These are phyloP conservation scores for Cajanus cajan DNA, from an alignment of 306 rosid species.

Conservation along the genomic window DNA sequence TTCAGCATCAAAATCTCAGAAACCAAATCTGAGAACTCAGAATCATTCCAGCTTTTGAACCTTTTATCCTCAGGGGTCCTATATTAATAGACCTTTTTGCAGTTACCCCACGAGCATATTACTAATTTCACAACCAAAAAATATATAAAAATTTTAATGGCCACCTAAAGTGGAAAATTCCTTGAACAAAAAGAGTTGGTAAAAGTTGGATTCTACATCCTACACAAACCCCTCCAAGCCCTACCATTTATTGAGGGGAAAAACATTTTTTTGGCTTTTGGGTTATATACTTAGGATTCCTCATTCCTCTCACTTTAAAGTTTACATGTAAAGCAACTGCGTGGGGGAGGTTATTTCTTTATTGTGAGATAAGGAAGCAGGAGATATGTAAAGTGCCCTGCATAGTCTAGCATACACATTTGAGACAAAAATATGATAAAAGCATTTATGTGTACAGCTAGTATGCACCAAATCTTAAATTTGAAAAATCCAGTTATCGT, in stretches of 20 bases:
- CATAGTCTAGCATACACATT: conserved; percentile 4
- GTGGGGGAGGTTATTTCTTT: conserved; percentile 33
- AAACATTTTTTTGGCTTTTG: conserved; percentile 72
- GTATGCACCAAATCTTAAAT: no score
- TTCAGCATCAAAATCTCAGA: conserved; percentile 75
- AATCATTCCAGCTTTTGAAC: conserved; percentile 80
- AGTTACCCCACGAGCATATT: conserved; percentile 59
- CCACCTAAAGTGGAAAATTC: conserved; percentile 57
- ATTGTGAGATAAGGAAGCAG: conserved; percentile 24
- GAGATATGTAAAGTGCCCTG: conserved; percentile 20
- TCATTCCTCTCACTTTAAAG: conserved; percentile 50
- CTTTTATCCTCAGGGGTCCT: conserved; percentile 46
- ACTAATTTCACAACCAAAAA: conserved; percentile 43
- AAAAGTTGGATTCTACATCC: conserved; percentile 48
- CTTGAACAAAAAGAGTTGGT: conserved; percentile 35
- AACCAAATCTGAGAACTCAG: conserved; percentile 47
- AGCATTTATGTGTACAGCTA: conserved; percentile 11
- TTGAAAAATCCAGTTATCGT: no score
- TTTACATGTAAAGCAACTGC: conserved; percentile 33
- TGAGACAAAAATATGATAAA: conserved; percentile 37
- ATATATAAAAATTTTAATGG: conserved; percentile 22
- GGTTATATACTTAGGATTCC: conserved; percentile 75
- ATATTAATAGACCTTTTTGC: conserved; percentile 39
- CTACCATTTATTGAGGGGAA: conserved; percentile 32
- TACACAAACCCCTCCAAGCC: conserved; percentile 15